Percentiles rank a stretch among this genome's conserved stretches.
These are phyloP conservation scores for Stylosanthes scabra DNA, from an alignment of 331 rosid genomes.

Conservation along the genomic window DNA sequence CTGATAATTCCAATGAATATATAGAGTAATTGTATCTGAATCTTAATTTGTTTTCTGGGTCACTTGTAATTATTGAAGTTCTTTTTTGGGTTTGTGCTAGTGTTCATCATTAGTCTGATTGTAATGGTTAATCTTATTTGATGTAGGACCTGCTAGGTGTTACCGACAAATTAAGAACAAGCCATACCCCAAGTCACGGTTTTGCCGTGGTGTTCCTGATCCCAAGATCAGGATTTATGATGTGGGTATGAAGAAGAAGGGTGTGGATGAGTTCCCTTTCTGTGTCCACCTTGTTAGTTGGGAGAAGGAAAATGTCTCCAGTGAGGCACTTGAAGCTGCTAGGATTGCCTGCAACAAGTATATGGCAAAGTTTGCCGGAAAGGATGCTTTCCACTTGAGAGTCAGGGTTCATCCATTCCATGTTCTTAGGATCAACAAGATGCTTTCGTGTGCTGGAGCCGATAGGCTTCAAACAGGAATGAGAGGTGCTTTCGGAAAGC, in stretches of 20 bases:
- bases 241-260: slow-evolving; percentile 83
- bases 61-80: not conserved
- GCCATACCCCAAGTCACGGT: slow-evolving; percentile 76
- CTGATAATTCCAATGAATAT: not conserved
- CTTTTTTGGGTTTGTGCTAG: not conserved
- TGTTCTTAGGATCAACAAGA: slow-evolving; percentile 80
- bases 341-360: slow-evolving; percentile 81
- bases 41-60: not conserved
- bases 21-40: not conserved
- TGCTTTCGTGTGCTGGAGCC: slow-evolving; percentile 89
- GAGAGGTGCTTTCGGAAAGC: slow-evolving; percentile 88
- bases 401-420: slow-evolving; percentile 88
- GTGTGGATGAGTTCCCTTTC: slow-evolving; percentile 78
- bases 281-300: slow-evolving; percentile 80
- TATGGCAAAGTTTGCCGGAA: slow-evolving; percentile 78
- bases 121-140: not conserved
- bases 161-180: slow-evolving; percentile 78
- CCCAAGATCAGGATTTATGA: slow-evolving; percentile 84
- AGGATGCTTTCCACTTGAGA: slow-evolving; percentile 86
- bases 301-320: slow-evolving; percentile 82
- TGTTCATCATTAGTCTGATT: not conserved
- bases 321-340: slow-evolving; percentile 81
- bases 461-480: slow-evolving; percentile 91
- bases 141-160: slow-evolving; percentile 80
- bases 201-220: slow-evolving; percentile 84